These are phyloP conservation scores for Xylaria nigripes DNA, from an alignment of 495 filamentous ascomycete species.

Conservation along the genomic window DNA sequence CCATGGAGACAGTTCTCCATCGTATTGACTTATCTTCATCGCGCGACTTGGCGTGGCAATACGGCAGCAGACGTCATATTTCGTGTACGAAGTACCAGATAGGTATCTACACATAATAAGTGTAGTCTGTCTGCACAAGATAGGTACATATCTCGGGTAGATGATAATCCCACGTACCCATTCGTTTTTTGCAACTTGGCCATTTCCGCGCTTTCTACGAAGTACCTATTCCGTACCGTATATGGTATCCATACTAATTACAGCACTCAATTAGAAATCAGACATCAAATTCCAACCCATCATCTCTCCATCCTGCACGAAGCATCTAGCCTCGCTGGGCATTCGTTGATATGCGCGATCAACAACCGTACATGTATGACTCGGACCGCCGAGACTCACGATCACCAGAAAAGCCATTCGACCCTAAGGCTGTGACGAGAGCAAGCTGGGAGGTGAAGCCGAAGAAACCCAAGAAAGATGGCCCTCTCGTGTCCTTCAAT, in stretches of 20 bases:
- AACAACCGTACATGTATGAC: constrained; percentile 74
- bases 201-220: background rate
- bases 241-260: background rate
- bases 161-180: background rate
- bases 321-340: constrained; percentile 19
- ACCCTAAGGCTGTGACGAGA: constrained; percentile 73
- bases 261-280: background rate
- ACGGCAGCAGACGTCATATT: background rate
- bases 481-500: constrained; percentile 70
- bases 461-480: constrained; percentile 55
- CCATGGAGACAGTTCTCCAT: constrained; percentile 5
- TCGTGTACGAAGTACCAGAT: too few relatives aligned
- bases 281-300: constrained; percentile 17
- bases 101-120: too few relatives aligned
- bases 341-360: constrained; percentile 31
- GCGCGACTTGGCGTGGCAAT: background rate
- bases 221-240: too few relatives aligned
- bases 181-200: background rate
- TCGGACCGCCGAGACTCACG: constrained; percentile 34
- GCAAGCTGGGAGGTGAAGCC: constrained; percentile 54
- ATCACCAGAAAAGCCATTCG: constrained; percentile 53
- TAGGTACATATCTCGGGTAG: too few relatives aligned
- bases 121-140: too few relatives aligned
- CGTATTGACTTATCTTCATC: constrained; percentile 2
- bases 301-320: constrained; percentile 9